Base-by-base conservation (phyloP, 148 eudicot genomes). In the Camellia granthamiana region DNA sequence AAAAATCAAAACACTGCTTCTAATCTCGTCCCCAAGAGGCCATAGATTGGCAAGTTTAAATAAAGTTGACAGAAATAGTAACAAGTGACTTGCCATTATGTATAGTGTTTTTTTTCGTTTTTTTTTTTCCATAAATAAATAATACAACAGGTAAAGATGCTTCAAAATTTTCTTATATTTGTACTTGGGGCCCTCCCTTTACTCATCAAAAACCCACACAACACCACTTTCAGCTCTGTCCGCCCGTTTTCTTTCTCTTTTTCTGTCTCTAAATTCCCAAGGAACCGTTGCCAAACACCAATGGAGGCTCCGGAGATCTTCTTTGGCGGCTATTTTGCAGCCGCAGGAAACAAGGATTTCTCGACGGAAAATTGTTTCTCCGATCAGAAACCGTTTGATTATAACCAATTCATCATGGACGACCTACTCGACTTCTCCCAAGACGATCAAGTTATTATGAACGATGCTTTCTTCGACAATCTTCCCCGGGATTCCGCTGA, bases 371-470 rank as follows among this genome's bases (percentile, higher is more conserved):
- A 56, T 10, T 23, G 76, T 18, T 70, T n/a, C 76, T 59, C 12
- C 61, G 75, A 70, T 16, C 73, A 79, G 52, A 82, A 74, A 46
- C 70, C 77, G 56, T 18, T 44, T 19, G 59, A 42, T 3, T 75
- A 44, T 69, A 76, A 75, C 78, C 79, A 86, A 11, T 84, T 88
- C 46, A 58, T 78, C 12, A 79, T 88, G 3, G 98, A 93, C 77
- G 97, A 90, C 81, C 84, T 93, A 23, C 87, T 95, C 12, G 92
- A 90, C 83, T 86, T 95, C 62, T 80, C 98, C 38, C 88, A 88
- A 23, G 94, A 89, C 11, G 97, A 91, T 30, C 97, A 90, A 1
- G 77, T 86, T 55, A 85, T 92, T 84, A 47, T 47, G 51, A 79
- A 85, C 83, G 97, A 93, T 77, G 87, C 90, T 5, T 86, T 88